Evolutionary conservation across 805 yeast species (phyloP).

Genomic region (Myxozyma neglecta): DNA sequence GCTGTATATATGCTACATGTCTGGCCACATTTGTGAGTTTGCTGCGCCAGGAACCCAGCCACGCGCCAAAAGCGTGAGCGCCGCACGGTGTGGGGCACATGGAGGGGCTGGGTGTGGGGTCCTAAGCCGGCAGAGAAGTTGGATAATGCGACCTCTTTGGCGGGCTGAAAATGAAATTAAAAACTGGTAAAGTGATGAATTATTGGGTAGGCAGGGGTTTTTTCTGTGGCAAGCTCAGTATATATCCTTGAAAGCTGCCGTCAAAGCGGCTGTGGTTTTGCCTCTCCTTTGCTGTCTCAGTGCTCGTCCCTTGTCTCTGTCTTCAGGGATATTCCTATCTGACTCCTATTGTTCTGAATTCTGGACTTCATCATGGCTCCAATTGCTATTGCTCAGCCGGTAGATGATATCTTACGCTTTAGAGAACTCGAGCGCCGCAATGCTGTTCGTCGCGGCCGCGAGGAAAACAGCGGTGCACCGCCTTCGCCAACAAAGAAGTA

Average conservation of each 20-base stretch:
- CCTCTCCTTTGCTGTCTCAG: too few relatives aligned
- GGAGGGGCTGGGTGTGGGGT: not conserved
- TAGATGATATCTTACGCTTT: conserved; percentile 9
- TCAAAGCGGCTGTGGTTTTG: too few relatives aligned
- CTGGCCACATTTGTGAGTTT: not conserved
- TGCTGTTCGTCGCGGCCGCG: conserved; percentile 23
- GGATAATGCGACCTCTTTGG: too few relatives aligned
- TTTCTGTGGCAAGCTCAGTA: too few relatives aligned
- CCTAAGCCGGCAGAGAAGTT: not conserved
- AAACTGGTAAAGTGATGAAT: too few relatives aligned
- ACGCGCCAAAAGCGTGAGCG: conserved; percentile 8
- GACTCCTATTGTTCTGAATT: not conserved
- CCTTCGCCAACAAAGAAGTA: conserved; percentile 5
- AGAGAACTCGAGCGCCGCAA: conserved; percentile 27
- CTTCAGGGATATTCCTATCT: not conserved
- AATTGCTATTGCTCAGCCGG: conserved; percentile 2
- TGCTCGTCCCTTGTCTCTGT: not conserved
- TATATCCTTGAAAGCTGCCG: too few relatives aligned
- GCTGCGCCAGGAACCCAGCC: conserved; percentile 15
- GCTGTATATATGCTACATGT: not conserved
- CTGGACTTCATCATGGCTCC: conserved; percentile 3
- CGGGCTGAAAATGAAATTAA: too few relatives aligned
- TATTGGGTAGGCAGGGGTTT: too few relatives aligned
- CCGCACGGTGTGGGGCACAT: not conserved
- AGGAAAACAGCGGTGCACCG: not conserved